Evolutionary conservation across 2,329 filamentous ascomycete genomes (phyloP), one percentile per base, ranked within the genome.

Genomic region (Fusarium musae): DNA sequence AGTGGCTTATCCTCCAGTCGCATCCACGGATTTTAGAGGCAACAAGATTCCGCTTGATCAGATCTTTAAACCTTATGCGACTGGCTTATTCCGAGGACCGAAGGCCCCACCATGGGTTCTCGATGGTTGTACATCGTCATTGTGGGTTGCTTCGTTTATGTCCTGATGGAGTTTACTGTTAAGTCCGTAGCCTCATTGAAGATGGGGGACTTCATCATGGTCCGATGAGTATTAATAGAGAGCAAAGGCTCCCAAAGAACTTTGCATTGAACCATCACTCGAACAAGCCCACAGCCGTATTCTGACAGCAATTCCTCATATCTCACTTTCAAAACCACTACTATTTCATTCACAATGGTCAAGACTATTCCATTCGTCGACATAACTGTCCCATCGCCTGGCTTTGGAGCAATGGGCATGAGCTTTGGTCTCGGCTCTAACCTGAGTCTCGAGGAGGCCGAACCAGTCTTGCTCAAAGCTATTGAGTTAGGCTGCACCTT

Each of bases 371-470:
- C 61, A 2, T 66, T 66, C 8, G 43, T 30, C 8, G 32, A 34
- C 30, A 59, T 19, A 13, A 23, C 10, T 1, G 61, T 66, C 4
- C 61, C 50, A 11, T 58, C 61, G 0, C 63, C 63, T 8, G 63
- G 63, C 8, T 66, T 66, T 4, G 63, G 63, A 9, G 63, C 63
- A 12, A 66, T 66, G 61, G 63, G 63, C 1, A 39, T 66, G 9
- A 65, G 42, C 15, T 32, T 26, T 12, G 42, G 60, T 6, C 23
- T 66, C 0, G 60, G 63, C 9, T 37, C 11, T 1, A 59, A 66
- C 2, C 8, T 66, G 1, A 23, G 4, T 3, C 42, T 66, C 1
- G 61, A 66, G 12, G 61, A 66, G 21, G 63, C 63, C 4, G 61
- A 66, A 13, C 63, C 61, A 1, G 60, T 66, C 9, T 4, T 66